A percentile compares a stretch with the other conserved stretches of the same genome.
Evolutionary conservation across 768 basidiomycete species (phyloP).

Genomic region (Obba rivulosa): DNA sequence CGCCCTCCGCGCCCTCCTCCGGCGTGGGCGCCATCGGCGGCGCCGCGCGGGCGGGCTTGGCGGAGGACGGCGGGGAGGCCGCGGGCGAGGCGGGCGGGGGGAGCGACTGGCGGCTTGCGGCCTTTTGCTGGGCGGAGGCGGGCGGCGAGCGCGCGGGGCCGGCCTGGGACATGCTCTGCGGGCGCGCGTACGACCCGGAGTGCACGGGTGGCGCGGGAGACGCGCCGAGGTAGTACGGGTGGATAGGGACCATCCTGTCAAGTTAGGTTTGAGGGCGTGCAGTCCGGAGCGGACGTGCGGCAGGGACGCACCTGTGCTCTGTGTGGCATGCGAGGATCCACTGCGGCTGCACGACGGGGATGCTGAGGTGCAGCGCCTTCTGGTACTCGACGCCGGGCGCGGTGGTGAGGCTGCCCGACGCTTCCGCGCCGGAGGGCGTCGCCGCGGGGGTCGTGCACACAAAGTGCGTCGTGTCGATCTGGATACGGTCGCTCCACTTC

Average conservation of each 20-base stretch:
- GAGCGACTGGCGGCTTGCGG: slow-evolving; percentile 62
- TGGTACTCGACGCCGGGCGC: slow-evolving; percentile 88
- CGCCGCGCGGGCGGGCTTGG: slow-evolving; percentile 10
- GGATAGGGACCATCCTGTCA: slow-evolving; percentile 82
- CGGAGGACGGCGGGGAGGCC: slow-evolving; percentile 32
- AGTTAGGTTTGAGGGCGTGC: too few relatives aligned
- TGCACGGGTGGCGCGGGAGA: slow-evolving; percentile 44
- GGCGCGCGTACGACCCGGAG: slow-evolving; percentile 38
- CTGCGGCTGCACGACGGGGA: slow-evolving; percentile 91
- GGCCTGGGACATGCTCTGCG: slow-evolving; percentile 76
- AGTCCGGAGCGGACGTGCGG: not conserved
- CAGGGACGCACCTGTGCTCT: slow-evolving; percentile 65
- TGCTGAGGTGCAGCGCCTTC: slow-evolving; percentile 87
- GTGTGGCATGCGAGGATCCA: slow-evolving; percentile 90
- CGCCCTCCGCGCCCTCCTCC: slow-evolving; percentile 35
- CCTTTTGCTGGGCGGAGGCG: slow-evolving; percentile 26
- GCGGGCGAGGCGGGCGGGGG: slow-evolving; percentile 43
- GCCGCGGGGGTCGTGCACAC: slow-evolving; percentile 89
- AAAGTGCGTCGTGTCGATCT: slow-evolving; percentile 98
- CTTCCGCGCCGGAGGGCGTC: slow-evolving; percentile 52
- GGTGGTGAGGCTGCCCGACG: slow-evolving; percentile 43
- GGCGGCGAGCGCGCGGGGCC: slow-evolving; percentile 39
- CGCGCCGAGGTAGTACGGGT: slow-evolving; percentile 74
- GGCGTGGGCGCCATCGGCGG: slow-evolving; percentile 44
- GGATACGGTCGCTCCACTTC: slow-evolving; percentile 87